Evolutionary conservation across 331 rosid genomes (phyloP), one percentile per base, ranked within the genome.

Genomic region (Saraca asoca): DNA sequence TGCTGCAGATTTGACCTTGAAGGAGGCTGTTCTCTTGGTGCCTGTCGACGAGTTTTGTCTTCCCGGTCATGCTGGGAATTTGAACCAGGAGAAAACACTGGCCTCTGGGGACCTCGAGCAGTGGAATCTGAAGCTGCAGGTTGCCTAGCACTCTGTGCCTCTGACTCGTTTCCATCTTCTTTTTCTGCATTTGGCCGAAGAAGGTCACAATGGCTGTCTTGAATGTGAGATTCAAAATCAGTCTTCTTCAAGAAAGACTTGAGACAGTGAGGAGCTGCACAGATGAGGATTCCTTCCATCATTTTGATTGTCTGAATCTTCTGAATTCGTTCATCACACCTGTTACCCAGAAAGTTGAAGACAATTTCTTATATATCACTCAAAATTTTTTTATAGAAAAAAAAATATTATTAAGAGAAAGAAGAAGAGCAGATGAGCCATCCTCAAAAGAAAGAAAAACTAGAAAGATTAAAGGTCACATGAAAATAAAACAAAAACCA

Each of bases 241-340:
- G 75, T 52, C 76, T 79, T 78, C 82, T 86, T 90, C 62, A 94
- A 62, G 80, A 94, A 94, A 64, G 99, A 85, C 74, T 86, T 94
- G 52, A 90, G 96, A 79, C 99, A 94, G 66, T 94, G 99, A 64
- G 97, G 97, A 51, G 97, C 99, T 38, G 96, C 99, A 61, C 99
- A 94, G 56, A 94, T 70, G 72, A 88, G 83, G 80, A 94, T 94
- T 69, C 99, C 99, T 84, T 94, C 99, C 97, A 94, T 90, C 85
- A 94, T 74, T 88, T 94, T 90, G 53, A 94, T 83, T 3, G 97
- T 90, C 76, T 88, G 97, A 75, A 94, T 94, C 89, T 90, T 94
- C 85, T 88, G 99, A 73, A 94, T 88, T 38, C 99, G 95, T 62
- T 88, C 99, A 15, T 94, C 97, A 62, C 99, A 90, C 55, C 99